Evolutionary conservation across 345 rosid genomes (phyloP), one percentile per base, ranked within the genome.

Genomic region (Orychophragmus violaceus): DNA sequence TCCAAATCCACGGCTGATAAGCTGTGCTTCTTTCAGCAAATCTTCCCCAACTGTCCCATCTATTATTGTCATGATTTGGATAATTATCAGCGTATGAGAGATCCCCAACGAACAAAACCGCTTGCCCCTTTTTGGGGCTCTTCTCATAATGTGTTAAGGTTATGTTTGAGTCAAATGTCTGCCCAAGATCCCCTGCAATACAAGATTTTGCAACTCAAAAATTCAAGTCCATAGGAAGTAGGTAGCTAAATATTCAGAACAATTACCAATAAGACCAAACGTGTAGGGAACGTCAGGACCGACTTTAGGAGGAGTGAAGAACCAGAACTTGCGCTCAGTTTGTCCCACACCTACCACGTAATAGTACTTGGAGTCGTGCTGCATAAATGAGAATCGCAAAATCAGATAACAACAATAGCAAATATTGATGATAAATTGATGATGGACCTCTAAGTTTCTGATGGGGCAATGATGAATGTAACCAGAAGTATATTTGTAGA

Each of bases 1-100:
- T 84, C 98, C 98, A 93, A 75, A 93, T 90, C 97, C 98, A 93
- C 2, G 98, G 97, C 51, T 90, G 96, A 80, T 93, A 90, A 62
- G 98, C 97, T 59, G 60, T 82, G 39, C 82, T 88, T 74, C 97
- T 85, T 79, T 93, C 98, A 19, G 70, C 75, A 66, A 93, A 93
- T 78, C 97, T 84, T 66, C 83, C 98, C 97, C 97, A 93, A 37
- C 83, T 76, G 71, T 93, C 98, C 97, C 98, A 93, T 63, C 97
- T 81, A 5, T 29, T 78, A 60, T 88, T 90, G 68, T 93, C 91
- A 17, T 86, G 85, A 63, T 82, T 41, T 0, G 87, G 82, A 66
- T 93, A 85, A 62, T 27, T 59, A 75, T 93, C 98, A 8, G 98
- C 98, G 5, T 93, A 93, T 8, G 96, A 88, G 58, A 93, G 80